Conservation (phyloP, 2,329 filamentous ascomycete species). For the Dothistroma septosporum region DNA sequence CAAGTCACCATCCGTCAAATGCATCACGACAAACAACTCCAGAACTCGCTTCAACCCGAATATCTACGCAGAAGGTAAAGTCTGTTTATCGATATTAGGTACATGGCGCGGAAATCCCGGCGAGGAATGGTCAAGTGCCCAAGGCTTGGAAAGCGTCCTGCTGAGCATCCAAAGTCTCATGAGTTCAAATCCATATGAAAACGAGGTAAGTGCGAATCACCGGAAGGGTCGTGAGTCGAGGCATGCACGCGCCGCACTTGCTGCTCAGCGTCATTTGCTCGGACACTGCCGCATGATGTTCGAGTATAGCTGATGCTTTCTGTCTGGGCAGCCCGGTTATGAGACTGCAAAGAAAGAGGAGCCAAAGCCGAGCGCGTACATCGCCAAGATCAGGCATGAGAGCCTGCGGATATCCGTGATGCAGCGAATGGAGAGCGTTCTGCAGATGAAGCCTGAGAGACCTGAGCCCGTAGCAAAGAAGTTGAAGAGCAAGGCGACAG, state of each 20-base stretch:
- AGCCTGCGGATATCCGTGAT: constrained; percentile 82
- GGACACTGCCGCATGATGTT: no score
- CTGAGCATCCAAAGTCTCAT: constrained; percentile 96
- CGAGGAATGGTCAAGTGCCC: constrained; percentile 94
- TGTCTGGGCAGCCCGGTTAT: constrained; percentile 61
- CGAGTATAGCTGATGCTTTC: no score
- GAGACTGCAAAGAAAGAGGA: constrained; percentile 49
- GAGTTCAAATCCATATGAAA: constrained; percentile 76
- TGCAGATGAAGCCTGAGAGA: constrained; percentile 55
- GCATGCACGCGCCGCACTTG: no score
- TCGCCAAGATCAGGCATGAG: constrained; percentile 77
- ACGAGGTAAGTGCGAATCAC: not conserved
- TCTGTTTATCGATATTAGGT: constrained; percentile 72
- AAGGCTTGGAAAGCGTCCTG: constrained; percentile 88
- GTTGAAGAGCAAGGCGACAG: constrained; percentile 14
- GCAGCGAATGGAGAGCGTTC: constrained; percentile 73
- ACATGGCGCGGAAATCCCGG: constrained; percentile 90
- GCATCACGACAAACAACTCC: constrained; percentile 83
- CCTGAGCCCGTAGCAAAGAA: constrained; percentile 18
- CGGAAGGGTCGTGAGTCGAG: no score
- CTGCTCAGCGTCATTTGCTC: no score
- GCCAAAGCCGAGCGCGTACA: constrained; percentile 26
- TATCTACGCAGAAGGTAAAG: constrained; percentile 85
- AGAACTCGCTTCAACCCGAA: constrained; percentile 93
- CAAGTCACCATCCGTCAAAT: constrained; percentile 57